These are phyloP conservation scores for Microcyclospora pomicola DNA, from an alignment of 2,329 filamentous ascomycete genomes.

Conservation along the genomic window DNA sequence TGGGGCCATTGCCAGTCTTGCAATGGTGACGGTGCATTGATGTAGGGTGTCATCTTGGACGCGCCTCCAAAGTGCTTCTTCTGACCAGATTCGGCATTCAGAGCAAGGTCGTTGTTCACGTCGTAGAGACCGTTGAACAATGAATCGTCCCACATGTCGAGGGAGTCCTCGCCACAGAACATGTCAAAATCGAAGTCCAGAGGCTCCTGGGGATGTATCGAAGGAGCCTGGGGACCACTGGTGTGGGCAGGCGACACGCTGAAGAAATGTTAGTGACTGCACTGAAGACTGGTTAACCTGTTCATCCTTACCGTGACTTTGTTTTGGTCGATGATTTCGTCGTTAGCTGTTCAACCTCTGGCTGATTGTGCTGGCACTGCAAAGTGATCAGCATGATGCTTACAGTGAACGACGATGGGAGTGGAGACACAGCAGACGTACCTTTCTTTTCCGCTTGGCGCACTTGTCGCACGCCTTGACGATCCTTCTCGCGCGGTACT, in stretches of 20 bases:
- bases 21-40: no score
- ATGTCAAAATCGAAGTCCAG: not conserved
- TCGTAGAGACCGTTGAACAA: no score
- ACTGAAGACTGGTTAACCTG: not conserved
- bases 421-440: not conserved
- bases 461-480: constrained; percentile 26
- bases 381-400: no score
- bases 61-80: no score
- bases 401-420: not conserved
- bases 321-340: constrained; percentile 1
- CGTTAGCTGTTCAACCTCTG: constrained; percentile 16
- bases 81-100: no score
- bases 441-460: constrained; percentile 23
- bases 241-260: constrained; percentile 4
- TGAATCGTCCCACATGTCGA: not conserved
- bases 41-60: no score
- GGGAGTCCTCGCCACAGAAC: not conserved
- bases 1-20: no score
- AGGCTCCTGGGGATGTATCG: not conserved
- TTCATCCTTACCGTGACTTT: not conserved
- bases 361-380: constrained; percentile 19
- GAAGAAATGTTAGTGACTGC: constrained; percentile 1
- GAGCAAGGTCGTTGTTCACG: no score
- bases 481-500: constrained; percentile 25
- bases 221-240: constrained; percentile 2